Base-by-base conservation (phyloP, 345 rosid species). In the Rhizophora apiculata region DNA sequence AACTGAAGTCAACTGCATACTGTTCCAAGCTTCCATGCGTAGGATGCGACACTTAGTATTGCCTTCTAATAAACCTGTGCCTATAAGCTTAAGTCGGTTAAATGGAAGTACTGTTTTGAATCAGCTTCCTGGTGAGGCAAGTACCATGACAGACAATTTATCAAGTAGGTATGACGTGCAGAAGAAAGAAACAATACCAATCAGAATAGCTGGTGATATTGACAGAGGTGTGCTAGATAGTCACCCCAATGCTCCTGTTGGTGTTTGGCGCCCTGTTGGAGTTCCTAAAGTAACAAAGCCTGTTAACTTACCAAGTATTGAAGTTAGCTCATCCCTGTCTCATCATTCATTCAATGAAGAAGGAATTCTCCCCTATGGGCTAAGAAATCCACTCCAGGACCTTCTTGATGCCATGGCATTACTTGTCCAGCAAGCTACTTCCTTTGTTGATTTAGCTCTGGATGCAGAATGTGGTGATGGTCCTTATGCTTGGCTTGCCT, bases 401-500 rank as follows among this genome's bases (percentile, higher is more conserved):
- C 92, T 95, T 68, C 91, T 95, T 72, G 97, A 92, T 84, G 96
- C 94, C 55, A 80, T 95, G 81, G 64, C 88, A 65, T 82, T 95
- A 49, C 91, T 95, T 64, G 96, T 95, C 65, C 99, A 95, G 73
- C 99, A 95, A 84, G 96, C 97, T 80, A 90, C 99, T 67, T 90
- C 99, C 63, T 90, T 90, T 60, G 99, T 95, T 72, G 99, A 95
- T 82, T 80, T 92, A 74, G 85, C 98, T 13, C 60, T 95, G 76
- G 99, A 95, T 89, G 87, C 91, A 58, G 98, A 89, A 68, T 88
- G 92, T 55, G 87, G 93, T 21, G 99, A 95, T 82, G 94, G 98
- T 71, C 97, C 98, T 62, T 95, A 82, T 74, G 93, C 96, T 59
- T 92, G 93, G 99, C 99, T 95, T 81, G 98, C 99, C 81, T 79